Conservation (phyloP, 2,329 filamentous ascomycete species). For the Fusarium duplospermum region DNA sequence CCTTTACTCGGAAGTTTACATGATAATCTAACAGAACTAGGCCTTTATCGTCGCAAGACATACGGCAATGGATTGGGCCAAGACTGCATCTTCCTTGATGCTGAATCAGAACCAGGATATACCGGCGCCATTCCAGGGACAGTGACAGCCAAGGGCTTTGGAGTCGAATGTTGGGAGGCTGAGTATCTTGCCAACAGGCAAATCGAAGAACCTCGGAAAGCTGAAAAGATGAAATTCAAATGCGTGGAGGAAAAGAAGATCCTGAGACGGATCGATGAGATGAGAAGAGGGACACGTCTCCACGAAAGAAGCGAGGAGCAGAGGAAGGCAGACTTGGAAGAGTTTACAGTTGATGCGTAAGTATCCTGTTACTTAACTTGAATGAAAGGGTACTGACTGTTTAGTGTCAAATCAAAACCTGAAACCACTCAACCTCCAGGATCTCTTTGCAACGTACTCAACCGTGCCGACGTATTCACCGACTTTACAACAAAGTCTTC, state of each 20-base stretch:
- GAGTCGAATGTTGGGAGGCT: neutral
- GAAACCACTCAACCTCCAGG: neutral
- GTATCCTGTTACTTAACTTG: neutral
- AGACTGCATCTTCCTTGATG: neutral
- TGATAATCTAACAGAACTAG: neutral
- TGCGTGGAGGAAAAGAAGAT: neutral
- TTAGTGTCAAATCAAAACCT: neutral
- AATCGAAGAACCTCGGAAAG: neutral
- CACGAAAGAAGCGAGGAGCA: neutral
- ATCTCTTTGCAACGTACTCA: neutral
- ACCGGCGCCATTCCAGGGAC: neutral
- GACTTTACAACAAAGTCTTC: neutral
- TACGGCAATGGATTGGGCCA: neutral
- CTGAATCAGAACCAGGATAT: slow-evolving; percentile 3
- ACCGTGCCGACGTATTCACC: neutral
- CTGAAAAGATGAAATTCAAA: neutral
- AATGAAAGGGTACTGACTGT: neutral
- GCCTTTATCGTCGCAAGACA: neutral
- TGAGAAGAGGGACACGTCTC: neutral
- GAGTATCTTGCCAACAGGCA: neutral
- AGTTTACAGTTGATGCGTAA: slow-evolving; percentile 3
- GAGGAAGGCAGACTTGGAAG: neutral
- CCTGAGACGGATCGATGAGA: neutral
- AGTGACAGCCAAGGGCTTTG: neutral
- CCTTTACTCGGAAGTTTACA: neutral